phyloP scores from a whole-genome alignment of 2,329 filamentous ascomycete species.

The Beauveria brongniartii region DNA sequence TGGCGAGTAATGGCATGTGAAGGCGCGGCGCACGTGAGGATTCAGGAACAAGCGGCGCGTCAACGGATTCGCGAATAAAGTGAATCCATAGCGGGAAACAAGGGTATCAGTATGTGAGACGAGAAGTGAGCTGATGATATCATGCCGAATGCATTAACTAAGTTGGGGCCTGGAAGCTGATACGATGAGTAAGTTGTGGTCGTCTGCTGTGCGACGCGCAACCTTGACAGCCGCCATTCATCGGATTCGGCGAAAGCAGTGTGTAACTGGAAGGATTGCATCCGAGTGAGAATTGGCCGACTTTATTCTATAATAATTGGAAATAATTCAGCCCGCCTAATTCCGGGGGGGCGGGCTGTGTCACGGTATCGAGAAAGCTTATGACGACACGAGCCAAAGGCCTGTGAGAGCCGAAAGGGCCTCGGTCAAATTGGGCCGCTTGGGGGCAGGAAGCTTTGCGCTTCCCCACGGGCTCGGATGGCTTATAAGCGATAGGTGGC shows the following conservation, averaged over 20 bases:
- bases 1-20: background rate
- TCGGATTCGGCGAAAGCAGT: background rate
- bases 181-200: background rate
- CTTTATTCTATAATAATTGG: too few relatives aligned
- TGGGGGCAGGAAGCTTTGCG: background rate
- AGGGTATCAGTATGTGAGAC: background rate
- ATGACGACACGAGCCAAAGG: constrained; percentile 5
- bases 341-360: too few relatives aligned
- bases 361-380: background rate
- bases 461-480: constrained; percentile 1
- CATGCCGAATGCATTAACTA: background rate
- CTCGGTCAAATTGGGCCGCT: constrained; percentile 2
- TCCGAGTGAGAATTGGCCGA: background rate
- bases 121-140: background rate
- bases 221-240: background rate
- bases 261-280: background rate
- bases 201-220: background rate
- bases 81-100: background rate
- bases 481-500: constrained; percentile 9
- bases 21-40: background rate
- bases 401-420: constrained; percentile 7
- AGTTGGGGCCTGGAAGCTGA: background rate
- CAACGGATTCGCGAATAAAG: background rate
- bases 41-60: background rate
- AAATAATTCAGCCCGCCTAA: background rate